Base-by-base conservation (phyloP, 805 yeast species). In the Yarrowia alimentaria region DNA sequence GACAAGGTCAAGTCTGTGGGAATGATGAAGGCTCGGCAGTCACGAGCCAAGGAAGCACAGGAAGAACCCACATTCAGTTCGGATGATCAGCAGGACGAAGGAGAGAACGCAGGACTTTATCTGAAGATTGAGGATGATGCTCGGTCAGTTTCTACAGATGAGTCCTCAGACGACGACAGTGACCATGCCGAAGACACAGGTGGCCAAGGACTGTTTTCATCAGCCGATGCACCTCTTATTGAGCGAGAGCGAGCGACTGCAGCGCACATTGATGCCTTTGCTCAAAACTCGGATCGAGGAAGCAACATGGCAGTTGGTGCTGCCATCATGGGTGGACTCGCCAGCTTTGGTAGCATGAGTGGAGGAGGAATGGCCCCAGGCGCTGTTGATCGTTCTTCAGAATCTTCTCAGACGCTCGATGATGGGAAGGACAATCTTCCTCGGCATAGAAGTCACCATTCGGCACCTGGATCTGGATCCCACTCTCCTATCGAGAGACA, bases 381-480 rank as follows among this genome's bases (percentile, higher is more conserved):
- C 14, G 50, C 50, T 21, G 50, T 43, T 9, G 49, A 29, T 17
- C 37, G 22, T 16, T 30, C 45, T 5, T n/a, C 31, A 1, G 26
- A 45, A n/a, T 48, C 54, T 11, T 20, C 32, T 16, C 37, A 34
- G 21, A 35, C 51, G 2, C 11, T 18, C 16, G 50, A 40, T 3
- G 29, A 38, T 17, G 34, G 47, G 14, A 32, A 30, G 8, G 50
- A 19, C 35, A n/a, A n/a, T n/a, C n/a, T n/a, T n/a, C n/a, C n/a
- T n/a, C n/a, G n/a, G n/a, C n/a, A n/a, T n/a, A n/a, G n/a, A n/a
- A n/a, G n/a, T n/a, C n/a, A n/a, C n/a, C n/a, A n/a, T n/a, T n/a
- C n/a, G n/a, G 56, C 53, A 28, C 56, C 56, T 29, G 55, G 29
- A 11, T 37, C 53, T 10, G 30, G 20, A 6, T 32, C 31, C 12